These are phyloP conservation scores for Codiaeum variegatum DNA, from an alignment of 441 rosid species.

Conservation along the genomic window DNA sequence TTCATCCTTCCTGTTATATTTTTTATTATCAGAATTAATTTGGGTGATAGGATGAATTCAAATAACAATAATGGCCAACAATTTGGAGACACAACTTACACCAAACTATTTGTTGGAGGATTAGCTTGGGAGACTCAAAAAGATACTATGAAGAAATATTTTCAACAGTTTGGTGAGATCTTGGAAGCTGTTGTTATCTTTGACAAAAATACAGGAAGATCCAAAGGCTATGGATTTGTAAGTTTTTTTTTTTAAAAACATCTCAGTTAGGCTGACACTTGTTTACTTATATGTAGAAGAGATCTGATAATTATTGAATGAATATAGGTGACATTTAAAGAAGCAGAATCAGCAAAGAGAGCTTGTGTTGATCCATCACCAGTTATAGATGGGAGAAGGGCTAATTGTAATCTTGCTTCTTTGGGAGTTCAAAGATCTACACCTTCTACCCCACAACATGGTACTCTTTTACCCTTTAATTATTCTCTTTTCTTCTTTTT, in stretches of 20 bases:
- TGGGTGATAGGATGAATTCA: neutral
- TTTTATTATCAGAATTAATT: neutral
- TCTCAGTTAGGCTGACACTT: too few relatives aligned
- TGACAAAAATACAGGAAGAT: constrained; percentile 25
- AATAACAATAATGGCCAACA: constrained; percentile 21
- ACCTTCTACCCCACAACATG: constrained; percentile 86
- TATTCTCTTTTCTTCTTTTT: constrained; percentile 8
- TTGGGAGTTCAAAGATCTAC: constrained; percentile 91
- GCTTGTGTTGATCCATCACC: constrained; percentile 93
- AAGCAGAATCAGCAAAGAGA: constrained; percentile 84
- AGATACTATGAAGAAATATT: constrained; percentile 21
- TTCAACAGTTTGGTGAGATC: constrained; percentile 23
- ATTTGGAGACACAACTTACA: constrained; percentile 67
- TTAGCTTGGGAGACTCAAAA: constrained; percentile 30
- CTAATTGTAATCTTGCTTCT: constrained; percentile 92
- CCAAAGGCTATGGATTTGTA: constrained; percentile 29
- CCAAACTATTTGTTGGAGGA: constrained; percentile 25
- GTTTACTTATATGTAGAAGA: too few relatives aligned
- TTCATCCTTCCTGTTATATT: too few relatives aligned
- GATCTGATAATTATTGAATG: too few relatives aligned
- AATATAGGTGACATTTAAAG: constrained; percentile 79
- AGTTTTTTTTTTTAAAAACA: neutral
- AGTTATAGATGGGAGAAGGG: constrained; percentile 93
- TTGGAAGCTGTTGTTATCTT: constrained; percentile 27
- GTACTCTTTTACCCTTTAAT: constrained; percentile 24